Conservation (phyloP, 1,284 basidiomycete genomes). For the Irpex lacteus region DNA sequence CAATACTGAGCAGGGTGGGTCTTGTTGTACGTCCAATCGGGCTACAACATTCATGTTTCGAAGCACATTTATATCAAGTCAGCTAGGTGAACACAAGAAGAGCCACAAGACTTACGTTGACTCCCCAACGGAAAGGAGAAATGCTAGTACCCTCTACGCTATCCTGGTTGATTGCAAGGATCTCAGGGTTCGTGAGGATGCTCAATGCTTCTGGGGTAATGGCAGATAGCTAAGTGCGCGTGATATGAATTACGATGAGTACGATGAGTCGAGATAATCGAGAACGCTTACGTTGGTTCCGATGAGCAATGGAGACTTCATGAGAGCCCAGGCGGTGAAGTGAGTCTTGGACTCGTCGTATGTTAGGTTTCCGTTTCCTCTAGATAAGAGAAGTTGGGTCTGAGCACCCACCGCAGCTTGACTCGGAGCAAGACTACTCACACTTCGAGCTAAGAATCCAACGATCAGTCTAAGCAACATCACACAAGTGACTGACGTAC, state of each 20-base stretch:
- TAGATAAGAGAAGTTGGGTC: neutral
- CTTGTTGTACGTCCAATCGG: slow-evolving; percentile 45
- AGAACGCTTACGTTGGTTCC: slow-evolving; percentile 33
- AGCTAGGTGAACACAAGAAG: too few relatives aligned
- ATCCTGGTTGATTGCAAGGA: neutral
- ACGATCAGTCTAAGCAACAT: too few relatives aligned
- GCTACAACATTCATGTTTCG: slow-evolving; percentile 27
- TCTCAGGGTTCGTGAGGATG: neutral
- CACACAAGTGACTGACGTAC: neutral
- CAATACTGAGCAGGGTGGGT: slow-evolving; percentile 51
- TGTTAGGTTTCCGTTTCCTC: slow-evolving; percentile 55
- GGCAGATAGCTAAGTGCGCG: neutral
- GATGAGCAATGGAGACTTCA: slow-evolving; percentile 57
- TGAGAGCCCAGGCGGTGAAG: slow-evolving; percentile 64
- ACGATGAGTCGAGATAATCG: neutral
- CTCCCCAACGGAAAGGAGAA: too few relatives aligned
- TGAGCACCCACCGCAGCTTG: too few relatives aligned
- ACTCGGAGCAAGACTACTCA: neutral
- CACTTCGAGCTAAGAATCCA: neutral
- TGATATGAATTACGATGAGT: neutral
- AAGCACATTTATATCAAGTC: too few relatives aligned
- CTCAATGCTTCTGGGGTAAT: neutral
- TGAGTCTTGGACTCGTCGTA: slow-evolving; percentile 61
- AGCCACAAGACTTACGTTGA: too few relatives aligned
- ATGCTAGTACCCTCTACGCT: too few relatives aligned